Evolutionary conservation across 1,139 yeast genomes (phyloP).

Genomic region (Hansenula lynferdii): DNA sequence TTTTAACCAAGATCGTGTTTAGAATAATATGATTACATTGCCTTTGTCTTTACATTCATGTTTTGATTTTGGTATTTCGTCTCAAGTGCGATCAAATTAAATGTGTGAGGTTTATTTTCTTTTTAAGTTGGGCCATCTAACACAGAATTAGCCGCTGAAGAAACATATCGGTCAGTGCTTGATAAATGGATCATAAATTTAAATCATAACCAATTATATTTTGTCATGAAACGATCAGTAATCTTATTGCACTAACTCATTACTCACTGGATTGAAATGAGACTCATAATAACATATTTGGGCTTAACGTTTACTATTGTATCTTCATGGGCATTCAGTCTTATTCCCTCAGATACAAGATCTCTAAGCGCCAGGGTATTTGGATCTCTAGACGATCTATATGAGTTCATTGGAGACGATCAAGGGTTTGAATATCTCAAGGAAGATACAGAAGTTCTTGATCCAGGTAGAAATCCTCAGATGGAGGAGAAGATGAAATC

Average conservation of each 20-base stretch:
- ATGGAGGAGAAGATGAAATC: background rate
- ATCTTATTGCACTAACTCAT: too few relatives aligned
- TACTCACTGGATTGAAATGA: too few relatives aligned
- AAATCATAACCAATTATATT: too few relatives aligned
- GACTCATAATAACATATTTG: too few relatives aligned
- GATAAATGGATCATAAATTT: too few relatives aligned
- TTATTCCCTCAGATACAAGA: background rate
- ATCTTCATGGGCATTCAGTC: background rate
- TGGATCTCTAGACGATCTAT: background rate
- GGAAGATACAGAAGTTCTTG: conserved; percentile 1
- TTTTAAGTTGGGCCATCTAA: too few relatives aligned
- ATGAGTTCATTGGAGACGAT: conserved; percentile 4
- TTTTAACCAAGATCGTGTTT: background rate
- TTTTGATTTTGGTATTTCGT: background rate
- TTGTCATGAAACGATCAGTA: too few relatives aligned
- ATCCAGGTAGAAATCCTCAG: background rate
- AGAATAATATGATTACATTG: background rate
- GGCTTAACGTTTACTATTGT: background rate
- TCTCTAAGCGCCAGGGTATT: conserved; percentile 1
- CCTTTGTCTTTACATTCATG: background rate
- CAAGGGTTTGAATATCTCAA: background rate
- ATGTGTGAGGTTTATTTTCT: too few relatives aligned
- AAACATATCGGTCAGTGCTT: too few relatives aligned
- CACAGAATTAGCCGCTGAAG: background rate
- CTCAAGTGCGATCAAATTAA: too few relatives aligned